phyloP scores from a whole-genome alignment of 1,139 yeast genomes.

The Nakaseomyces nivariensis region DNA sequence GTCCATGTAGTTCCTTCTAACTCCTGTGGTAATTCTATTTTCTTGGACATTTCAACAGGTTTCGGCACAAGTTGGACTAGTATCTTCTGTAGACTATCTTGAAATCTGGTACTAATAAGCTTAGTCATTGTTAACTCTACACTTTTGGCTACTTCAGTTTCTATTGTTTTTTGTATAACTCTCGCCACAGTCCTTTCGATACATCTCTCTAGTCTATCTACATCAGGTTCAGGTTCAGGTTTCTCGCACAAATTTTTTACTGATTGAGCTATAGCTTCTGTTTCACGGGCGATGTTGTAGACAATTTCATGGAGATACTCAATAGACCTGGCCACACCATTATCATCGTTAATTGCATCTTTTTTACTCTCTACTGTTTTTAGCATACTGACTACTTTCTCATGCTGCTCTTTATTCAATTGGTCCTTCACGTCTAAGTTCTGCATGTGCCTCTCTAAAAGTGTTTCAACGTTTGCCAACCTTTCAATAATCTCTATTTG shows the following conservation, averaged over 20 bases:
- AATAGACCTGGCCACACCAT: not conserved
- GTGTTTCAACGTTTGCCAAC: not conserved
- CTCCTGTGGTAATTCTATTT: not conserved
- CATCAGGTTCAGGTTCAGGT: not conserved
- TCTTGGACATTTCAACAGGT: not conserved
- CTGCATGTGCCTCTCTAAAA: not conserved
- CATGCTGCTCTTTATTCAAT: not conserved
- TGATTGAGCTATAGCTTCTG: not conserved
- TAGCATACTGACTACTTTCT: not conserved
- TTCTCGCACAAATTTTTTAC: not conserved
- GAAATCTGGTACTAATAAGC: not conserved
- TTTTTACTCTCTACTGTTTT: not conserved
- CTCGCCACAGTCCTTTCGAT: not conserved
- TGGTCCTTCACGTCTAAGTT: not conserved
- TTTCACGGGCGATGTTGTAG: not conserved
- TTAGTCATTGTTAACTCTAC: not conserved
- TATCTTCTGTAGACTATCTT: not conserved
- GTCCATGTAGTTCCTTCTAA: constrained; percentile 3
- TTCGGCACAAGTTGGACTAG: not conserved
- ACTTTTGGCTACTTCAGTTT: not conserved
- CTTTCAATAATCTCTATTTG: not conserved
- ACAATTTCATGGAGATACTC: not conserved
- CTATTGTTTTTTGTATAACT: not conserved
- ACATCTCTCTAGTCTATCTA: not conserved
- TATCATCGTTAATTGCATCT: not conserved